Evolutionary conservation across 177 flowering plant species (phyloP).

Genomic region (Vitis hybrid): DNA sequence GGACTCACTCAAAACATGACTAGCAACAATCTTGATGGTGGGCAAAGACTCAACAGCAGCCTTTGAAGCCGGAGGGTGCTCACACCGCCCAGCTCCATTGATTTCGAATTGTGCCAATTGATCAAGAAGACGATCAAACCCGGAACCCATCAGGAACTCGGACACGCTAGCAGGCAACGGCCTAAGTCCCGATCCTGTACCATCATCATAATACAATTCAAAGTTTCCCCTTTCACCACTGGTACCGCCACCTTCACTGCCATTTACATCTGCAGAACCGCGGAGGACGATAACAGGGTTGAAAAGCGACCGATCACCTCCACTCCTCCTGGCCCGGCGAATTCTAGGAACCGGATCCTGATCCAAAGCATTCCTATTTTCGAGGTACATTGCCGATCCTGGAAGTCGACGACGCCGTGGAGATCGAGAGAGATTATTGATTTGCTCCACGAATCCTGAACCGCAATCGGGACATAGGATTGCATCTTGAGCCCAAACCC

Average conservation of each 20-base stretch:
- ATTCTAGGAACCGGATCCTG: conserved; percentile 8
- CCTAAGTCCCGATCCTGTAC: conserved; percentile 32
- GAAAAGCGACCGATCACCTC: conserved; percentile 34
- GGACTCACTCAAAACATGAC: conserved; percentile 29
- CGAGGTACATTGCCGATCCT: conserved; percentile 13
- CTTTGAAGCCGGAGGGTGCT: conserved; percentile 44
- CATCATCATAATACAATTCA: conserved; percentile 43
- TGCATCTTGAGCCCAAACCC: conserved; percentile 10
- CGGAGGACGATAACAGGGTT: conserved; percentile 41
- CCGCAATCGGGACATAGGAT: conserved; percentile 30
- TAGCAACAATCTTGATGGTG: conserved; percentile 22
- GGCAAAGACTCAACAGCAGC: conserved; percentile 48
- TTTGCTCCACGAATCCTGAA: conserved; percentile 35
- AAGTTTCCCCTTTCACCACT: conserved; percentile 15
- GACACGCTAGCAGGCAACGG: conserved; percentile 38
- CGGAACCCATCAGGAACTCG: conserved; percentile 48
- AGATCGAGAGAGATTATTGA: conserved; percentile 12
- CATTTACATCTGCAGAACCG: conserved; percentile 17
- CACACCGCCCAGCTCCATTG: conserved; percentile 25
- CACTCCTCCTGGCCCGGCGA: conserved; percentile 23
- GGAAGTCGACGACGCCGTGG: conserved; percentile 15
- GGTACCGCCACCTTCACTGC: conserved; percentile 1
- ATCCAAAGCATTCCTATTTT: conserved; percentile 6
- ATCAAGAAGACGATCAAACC: conserved; percentile 45
- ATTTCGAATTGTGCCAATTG: conserved; percentile 35